A percentile compares a stretch with the other conserved stretches of the same genome.
Evolutionary conservation across 1,284 basidiomycete species (phyloP).

Genomic region (Austroboletus niveus): DNA sequence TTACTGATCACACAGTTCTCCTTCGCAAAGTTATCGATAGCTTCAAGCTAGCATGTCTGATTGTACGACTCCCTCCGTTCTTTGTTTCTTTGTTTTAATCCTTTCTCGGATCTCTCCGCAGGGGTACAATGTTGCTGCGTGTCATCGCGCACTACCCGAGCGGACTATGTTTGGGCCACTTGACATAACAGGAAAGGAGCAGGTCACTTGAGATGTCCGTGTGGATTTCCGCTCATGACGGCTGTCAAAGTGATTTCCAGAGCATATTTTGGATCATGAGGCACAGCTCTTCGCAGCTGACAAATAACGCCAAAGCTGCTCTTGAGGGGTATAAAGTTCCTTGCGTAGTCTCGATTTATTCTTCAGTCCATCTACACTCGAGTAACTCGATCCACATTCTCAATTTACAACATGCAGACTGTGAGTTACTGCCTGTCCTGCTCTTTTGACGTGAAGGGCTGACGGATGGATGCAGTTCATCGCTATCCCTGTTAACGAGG

Average conservation of each 20-base stretch:
- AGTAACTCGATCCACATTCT: constrained; percentile 3
- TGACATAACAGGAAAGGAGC: too few relatives aligned
- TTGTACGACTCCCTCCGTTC: too few relatives aligned
- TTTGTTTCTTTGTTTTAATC: too few relatives aligned
- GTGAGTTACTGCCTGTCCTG: constrained; percentile 5
- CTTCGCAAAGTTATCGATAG: background rate
- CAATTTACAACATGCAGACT: constrained; percentile 15
- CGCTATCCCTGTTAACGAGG: constrained; percentile 24
- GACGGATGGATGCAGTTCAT: constrained; percentile 7
- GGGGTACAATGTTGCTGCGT: too few relatives aligned
- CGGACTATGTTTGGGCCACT: background rate
- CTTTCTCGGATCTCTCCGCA: too few relatives aligned
- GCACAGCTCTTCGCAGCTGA: background rate
- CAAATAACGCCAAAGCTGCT: constrained; percentile 13
- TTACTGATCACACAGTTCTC: background rate
- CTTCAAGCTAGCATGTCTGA: too few relatives aligned
- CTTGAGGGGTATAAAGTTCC: constrained; percentile 7
- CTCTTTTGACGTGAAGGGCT: background rate
- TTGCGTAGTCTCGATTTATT: background rate
- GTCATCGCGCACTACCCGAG: too few relatives aligned
- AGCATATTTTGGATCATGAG: background rate
- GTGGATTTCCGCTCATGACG: too few relatives aligned
- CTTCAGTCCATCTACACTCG: background rate
- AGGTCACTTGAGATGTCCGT: background rate
- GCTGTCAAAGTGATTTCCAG: background rate